These are phyloP conservation scores for Sphaerostilbella broomeana DNA, from an alignment of 2,329 filamentous ascomycete genomes.

Conservation along the genomic window DNA sequence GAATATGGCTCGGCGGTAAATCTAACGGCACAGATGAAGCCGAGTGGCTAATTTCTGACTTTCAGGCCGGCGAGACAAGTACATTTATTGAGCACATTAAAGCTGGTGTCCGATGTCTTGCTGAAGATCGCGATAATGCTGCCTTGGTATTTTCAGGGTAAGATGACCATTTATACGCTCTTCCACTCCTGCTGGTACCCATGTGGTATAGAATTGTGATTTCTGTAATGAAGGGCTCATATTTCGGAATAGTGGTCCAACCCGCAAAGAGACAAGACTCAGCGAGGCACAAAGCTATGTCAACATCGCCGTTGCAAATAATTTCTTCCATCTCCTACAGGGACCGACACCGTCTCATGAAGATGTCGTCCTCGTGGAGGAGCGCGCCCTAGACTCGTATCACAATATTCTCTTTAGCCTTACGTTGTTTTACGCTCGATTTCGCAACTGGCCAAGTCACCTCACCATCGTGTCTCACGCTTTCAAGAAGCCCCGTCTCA, in stretches of 20 bases:
- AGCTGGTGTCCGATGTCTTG: conserved; percentile 52
- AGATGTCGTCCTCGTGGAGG: conserved; percentile 50
- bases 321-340: conserved; percentile 37
- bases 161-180: not conserved
- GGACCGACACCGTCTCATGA: not conserved
- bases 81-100: conserved; percentile 75
- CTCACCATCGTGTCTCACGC: conserved; percentile 62
- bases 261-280: conserved; percentile 47
- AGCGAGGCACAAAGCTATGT: conserved; percentile 61
- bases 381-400: conserved; percentile 74
- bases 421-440: conserved; percentile 36
- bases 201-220: not conserved
- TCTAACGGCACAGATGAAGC: conserved; percentile 45
- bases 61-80: conserved; percentile 69
- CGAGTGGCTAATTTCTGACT: conserved; percentile 69
- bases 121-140: conserved; percentile 33
- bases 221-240: not conserved
- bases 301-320: conserved; percentile 42
- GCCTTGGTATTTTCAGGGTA: conserved; percentile 70
- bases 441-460: conserved; percentile 45
- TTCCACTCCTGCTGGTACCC: not conserved
- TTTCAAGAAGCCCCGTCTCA: conserved; percentile 60
- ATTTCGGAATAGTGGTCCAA: conserved; percentile 59
- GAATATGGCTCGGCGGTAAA: conserved; percentile 61
- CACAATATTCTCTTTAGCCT: conserved; percentile 78